A percentile compares a stretch with the other conserved stretches of the same genome.
These are phyloP conservation scores for Cryptococcus depauperatus DNA, from an alignment of 1,284 basidiomycete species.

Conservation along the genomic window DNA sequence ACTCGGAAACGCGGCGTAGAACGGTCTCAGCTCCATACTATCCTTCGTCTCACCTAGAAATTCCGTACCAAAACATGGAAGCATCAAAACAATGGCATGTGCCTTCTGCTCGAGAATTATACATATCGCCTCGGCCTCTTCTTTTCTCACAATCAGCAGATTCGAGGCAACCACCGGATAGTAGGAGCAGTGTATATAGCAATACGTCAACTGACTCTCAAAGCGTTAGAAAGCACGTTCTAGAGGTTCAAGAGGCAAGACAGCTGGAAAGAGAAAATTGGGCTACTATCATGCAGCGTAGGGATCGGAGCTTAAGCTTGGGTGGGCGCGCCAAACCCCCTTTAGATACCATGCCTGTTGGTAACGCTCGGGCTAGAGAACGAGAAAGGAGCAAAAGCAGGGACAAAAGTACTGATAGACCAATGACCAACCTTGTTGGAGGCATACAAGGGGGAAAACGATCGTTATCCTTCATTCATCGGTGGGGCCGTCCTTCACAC, in stretches of 20 bases:
- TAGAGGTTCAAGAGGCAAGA: constrained; percentile 16
- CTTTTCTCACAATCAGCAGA: constrained; percentile 11
- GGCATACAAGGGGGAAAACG: constrained; percentile 7
- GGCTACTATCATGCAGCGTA: constrained; percentile 16
- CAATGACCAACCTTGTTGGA: constrained; percentile 3
- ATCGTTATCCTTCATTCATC: constrained; percentile 9
- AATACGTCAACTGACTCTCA: not conserved
- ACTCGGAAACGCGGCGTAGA: constrained; percentile 8
- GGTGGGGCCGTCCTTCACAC: not conserved
- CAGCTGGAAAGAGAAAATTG: constrained; percentile 27
- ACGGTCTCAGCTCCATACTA: constrained; percentile 13
- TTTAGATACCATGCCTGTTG: constrained; percentile 20
- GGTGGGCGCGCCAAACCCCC: constrained; percentile 11
- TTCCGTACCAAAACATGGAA: constrained; percentile 5
- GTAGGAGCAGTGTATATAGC: not conserved
- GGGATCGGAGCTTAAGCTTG: constrained; percentile 25
- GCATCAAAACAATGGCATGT: constrained; percentile 21
- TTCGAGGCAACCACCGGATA: not conserved
- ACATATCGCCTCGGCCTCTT: constrained; percentile 32
- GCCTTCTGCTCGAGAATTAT: constrained; percentile 33
- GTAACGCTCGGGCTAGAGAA: constrained; percentile 17
- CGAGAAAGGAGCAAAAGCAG: constrained; percentile 13
- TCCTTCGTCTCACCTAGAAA: constrained; percentile 1
- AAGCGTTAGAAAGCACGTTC: constrained; percentile 7
- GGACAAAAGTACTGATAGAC: constrained; percentile 5